Conservation (phyloP, 768 basidiomycete species). For the Pleurotus platypus region DNA sequence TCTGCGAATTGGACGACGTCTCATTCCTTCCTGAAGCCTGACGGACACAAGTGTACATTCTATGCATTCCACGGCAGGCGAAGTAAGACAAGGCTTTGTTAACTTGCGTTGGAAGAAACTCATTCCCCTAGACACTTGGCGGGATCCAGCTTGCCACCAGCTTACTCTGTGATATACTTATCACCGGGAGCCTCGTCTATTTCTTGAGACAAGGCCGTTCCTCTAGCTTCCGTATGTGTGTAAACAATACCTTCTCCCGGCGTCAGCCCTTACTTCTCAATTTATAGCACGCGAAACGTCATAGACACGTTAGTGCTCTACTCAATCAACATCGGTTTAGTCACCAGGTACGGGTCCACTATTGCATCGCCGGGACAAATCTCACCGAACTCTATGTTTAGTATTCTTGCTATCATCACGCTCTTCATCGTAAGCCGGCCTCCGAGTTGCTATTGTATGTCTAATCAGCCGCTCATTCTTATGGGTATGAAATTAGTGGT, state of each 20-base stretch:
- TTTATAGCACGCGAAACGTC: neutral
- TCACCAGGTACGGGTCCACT: neutral
- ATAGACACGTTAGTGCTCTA: neutral
- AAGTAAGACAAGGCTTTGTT: neutral
- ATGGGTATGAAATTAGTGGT: neutral
- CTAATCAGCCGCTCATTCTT: neutral
- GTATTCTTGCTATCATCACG: neutral
- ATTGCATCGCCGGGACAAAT: neutral
- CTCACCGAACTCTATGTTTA: neutral
- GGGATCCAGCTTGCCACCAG: neutral
- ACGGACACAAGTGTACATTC: neutral
- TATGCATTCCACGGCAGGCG: neutral
- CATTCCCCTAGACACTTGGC: neutral
- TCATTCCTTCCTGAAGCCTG: neutral
- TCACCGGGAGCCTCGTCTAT: constrained; percentile 1
- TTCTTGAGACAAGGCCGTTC: neutral
- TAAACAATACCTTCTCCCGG: neutral
- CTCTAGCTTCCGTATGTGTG: neutral
- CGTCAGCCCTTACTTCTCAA: neutral
- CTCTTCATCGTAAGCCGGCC: neutral
- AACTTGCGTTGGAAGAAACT: neutral
- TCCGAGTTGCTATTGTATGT: neutral
- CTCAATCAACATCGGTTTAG: neutral
- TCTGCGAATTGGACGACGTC: neutral
- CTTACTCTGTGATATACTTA: neutral